Evolutionary conservation across 1,284 basidiomycete species (phyloP).

Genomic region (Sanghuangporus baumii): DNA sequence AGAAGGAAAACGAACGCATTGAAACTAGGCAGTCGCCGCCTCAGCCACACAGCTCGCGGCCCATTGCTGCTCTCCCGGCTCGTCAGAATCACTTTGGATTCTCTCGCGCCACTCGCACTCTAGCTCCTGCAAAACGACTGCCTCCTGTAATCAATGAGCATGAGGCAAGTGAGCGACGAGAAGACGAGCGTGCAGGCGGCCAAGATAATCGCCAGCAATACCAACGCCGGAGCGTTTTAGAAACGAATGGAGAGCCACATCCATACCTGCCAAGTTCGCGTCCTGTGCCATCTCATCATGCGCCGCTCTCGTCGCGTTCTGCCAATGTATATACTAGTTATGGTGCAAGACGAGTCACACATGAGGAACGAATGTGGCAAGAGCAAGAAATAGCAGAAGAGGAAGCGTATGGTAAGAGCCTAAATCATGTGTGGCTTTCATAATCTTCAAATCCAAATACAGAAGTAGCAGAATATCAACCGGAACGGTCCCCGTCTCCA

Average conservation of each 20-base stretch:
- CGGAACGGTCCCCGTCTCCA: constrained; percentile 52
- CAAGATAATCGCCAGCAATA: background rate
- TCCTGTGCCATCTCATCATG: constrained; percentile 6
- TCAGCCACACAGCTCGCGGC: background rate
- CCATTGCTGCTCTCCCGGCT: constrained; percentile 7
- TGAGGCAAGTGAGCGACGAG: constrained; percentile 1
- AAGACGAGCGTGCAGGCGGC: background rate
- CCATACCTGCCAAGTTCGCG: constrained; percentile 1
- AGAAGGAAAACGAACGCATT: constrained; percentile 15
- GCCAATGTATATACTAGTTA: constrained; percentile 40
- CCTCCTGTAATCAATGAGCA: constrained; percentile 12
- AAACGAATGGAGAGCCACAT: background rate
- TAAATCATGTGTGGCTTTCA: background rate
- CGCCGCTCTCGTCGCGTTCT: constrained; percentile 33
- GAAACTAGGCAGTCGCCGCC: constrained; percentile 15
- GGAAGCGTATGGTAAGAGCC: constrained; percentile 25
- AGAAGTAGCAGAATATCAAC: constrained; percentile 17
- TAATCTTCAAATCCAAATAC: background rate
- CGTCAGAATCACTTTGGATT: constrained; percentile 10
- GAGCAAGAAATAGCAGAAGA: constrained; percentile 30
- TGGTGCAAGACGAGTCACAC: constrained; percentile 41
- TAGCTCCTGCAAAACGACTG: constrained; percentile 4
- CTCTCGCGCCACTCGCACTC: constrained; percentile 6
- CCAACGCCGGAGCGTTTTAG: background rate
- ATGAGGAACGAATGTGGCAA: constrained; percentile 47